Conservation (phyloP, 805 yeast species). For the Kazachstania psychrophila region DNA sequence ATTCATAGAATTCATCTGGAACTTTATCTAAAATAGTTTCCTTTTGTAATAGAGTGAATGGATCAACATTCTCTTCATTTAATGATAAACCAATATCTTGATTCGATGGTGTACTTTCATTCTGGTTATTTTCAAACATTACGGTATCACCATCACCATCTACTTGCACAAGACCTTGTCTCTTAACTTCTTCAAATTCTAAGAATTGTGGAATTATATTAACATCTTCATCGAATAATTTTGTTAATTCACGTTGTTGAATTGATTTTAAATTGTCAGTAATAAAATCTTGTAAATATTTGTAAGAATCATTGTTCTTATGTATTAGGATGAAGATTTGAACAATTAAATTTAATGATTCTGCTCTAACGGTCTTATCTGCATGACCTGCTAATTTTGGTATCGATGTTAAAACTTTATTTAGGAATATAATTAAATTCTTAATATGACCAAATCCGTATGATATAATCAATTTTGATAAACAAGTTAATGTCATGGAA, state of each 20-base stretch:
- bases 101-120: background rate
- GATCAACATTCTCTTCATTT: slow-evolving; percentile 35
- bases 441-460: slow-evolving; percentile 17
- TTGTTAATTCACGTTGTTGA: slow-evolving; percentile 75
- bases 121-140: slow-evolving; percentile 14
- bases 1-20: slow-evolving; percentile 50
- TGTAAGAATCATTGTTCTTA: slow-evolving; percentile 25
- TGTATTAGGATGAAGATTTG: slow-evolving; percentile 72
- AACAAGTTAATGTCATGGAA: slow-evolving; percentile 51
- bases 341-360: slow-evolving; percentile 58
- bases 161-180: slow-evolving; percentile 6
- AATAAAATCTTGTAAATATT: slow-evolving; percentile 45
- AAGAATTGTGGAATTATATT: slow-evolving; percentile 11
- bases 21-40: slow-evolving; percentile 56
- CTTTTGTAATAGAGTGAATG: slow-evolving; percentile 63
- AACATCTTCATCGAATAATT: slow-evolving; percentile 50
- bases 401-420: slow-evolving; percentile 44
- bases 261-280: slow-evolving; percentile 77
- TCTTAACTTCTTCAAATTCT: slow-evolving; percentile 12
- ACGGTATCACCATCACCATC: slow-evolving; percentile 35
- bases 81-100: background rate
- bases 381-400: slow-evolving; percentile 75
- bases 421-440: slow-evolving; percentile 2
- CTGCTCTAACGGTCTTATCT: slow-evolving; percentile 76
- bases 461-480: slow-evolving; percentile 42